A percentile compares a stretch with the other conserved stretches of the same genome.
Conservation (phyloP, 1,284 basidiomycete genomes). For the Afroboletus lepidellus region DNA sequence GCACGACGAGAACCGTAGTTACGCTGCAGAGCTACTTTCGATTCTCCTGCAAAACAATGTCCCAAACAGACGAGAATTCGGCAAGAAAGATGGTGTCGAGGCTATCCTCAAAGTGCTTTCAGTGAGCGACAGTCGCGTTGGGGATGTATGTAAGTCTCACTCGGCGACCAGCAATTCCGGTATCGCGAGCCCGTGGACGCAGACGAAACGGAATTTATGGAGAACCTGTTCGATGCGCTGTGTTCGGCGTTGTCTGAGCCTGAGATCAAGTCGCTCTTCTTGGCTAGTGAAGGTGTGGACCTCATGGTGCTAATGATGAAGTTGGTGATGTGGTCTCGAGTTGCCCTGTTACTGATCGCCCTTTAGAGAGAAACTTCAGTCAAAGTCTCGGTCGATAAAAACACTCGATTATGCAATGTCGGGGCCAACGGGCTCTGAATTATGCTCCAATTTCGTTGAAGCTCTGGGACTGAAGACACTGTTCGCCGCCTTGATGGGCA, state of each 20-base stretch:
- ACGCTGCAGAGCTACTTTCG: conserved; percentile 85
- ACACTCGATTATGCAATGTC: conserved; percentile 90
- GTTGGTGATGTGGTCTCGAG: conserved; percentile 43
- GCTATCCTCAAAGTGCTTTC: conserved; percentile 74
- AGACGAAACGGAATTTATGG: conserved; percentile 97
- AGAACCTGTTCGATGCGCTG: conserved; percentile 89
- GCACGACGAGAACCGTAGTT: conserved; percentile 85
- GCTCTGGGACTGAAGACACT: conserved; percentile 84
- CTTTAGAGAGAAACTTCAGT: conserved; percentile 76
- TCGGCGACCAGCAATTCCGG: conserved; percentile 70
- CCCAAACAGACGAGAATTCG: conserved; percentile 62
- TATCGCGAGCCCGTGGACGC: conserved; percentile 77
- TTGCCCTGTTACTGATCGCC: conserved; percentile 12
- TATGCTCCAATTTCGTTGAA: conserved; percentile 89
- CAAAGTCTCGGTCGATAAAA: conserved; percentile 83
- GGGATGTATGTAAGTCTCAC: conserved; percentile 17
- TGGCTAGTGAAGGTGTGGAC: conserved; percentile 92
- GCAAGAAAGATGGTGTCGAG: conserved; percentile 79
- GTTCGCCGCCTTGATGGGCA: conserved; percentile 92
- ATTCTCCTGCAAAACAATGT: conserved; percentile 81
- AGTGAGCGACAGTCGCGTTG: conserved; percentile 47
- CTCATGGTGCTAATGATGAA: conserved; percentile 97
- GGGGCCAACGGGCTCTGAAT: conserved; percentile 66
- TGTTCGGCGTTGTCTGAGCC: conserved; percentile 80
- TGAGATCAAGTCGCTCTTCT: conserved; percentile 77